Conservation (phyloP, 192 early-diverging fungal species). For the Backusella tuberculispora region DNA sequence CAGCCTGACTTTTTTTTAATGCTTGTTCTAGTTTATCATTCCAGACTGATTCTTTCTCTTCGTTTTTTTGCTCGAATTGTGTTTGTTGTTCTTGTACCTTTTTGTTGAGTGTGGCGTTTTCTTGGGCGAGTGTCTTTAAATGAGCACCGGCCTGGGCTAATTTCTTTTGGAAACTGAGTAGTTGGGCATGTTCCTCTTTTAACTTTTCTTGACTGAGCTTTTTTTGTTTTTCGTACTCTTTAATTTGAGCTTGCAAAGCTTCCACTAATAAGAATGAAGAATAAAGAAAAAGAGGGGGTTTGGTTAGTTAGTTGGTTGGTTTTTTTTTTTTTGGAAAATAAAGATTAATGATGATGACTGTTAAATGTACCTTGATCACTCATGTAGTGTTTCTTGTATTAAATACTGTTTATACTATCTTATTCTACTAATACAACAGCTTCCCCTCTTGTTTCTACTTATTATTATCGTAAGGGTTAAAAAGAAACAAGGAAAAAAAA, state of each 20-base stretch:
- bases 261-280: background rate
- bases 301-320: too few species aligned
- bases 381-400: background rate
- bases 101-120: constrained; percentile 22
- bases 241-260: constrained; percentile 7
- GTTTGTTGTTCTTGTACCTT: background rate
- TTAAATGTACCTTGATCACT: background rate
- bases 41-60: background rate
- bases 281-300: too few species aligned
- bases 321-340: background rate
- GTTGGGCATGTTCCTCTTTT: constrained; percentile 21
- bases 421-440: too few species aligned
- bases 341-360: background rate
- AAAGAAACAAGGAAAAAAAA: too few species aligned
- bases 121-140: constrained; percentile 37
- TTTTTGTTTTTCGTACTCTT: constrained; percentile 7
- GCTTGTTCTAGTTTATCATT: background rate
- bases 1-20: background rate
- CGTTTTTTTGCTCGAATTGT: background rate
- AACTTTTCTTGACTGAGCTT: background rate
- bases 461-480: too few species aligned
- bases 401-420: background rate
- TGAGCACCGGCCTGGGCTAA: constrained; percentile 39
- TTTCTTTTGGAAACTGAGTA: constrained; percentile 32
- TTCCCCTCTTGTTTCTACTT: too few species aligned